phyloP scores from a whole-genome alignment of 371 early-diverging fungal genomes.

The Mucor saturninus region DNA sequence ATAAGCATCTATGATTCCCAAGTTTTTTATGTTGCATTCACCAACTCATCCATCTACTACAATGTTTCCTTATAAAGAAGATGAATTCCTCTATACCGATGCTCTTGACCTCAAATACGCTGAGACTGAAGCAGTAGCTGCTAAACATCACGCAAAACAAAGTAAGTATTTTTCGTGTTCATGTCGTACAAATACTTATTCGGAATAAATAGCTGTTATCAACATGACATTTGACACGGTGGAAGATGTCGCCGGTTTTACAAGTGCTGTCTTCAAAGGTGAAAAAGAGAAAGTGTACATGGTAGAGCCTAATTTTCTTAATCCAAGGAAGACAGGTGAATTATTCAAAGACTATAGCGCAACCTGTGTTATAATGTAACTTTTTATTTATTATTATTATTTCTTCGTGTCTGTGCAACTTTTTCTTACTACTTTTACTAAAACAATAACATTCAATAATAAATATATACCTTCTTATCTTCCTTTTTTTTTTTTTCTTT shows the following conservation, averaged over 20 bases:
- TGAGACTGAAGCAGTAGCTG: slow-evolving; percentile 8
- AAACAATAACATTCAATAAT: not conserved
- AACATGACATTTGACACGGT: slow-evolving; percentile 29
- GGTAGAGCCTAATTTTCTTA: slow-evolving; percentile 21
- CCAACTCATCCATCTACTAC: no score
- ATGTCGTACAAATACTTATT: not conserved
- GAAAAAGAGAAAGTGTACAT: slow-evolving; percentile 18
- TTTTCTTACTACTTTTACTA: not conserved
- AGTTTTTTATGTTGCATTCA: not conserved
- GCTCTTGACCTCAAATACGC: slow-evolving; percentile 20
- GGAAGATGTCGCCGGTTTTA: slow-evolving; percentile 24
- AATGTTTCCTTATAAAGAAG: slow-evolving; percentile 21
- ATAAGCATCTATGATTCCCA: not conserved
- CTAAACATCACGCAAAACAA: slow-evolving; percentile 13
- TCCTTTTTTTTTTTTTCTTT: not conserved
- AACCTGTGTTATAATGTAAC: slow-evolving; percentile 36
- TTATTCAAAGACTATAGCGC: slow-evolving; percentile 21
- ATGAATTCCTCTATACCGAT: slow-evolving; percentile 7
- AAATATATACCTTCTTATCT: not conserved
- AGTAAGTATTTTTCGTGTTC: slow-evolving; percentile 6
- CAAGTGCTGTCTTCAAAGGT: slow-evolving; percentile 9
- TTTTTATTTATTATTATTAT: not conserved
- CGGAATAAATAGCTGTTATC: slow-evolving; percentile 14
- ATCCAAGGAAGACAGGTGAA: slow-evolving; percentile 17
- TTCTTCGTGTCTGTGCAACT: no score